Percentiles rank a stretch among this genome's conserved stretches.
phyloP scores from a whole-genome alignment of 2,329 filamentous ascomycete species.

The Ascochyta pisi region DNA sequence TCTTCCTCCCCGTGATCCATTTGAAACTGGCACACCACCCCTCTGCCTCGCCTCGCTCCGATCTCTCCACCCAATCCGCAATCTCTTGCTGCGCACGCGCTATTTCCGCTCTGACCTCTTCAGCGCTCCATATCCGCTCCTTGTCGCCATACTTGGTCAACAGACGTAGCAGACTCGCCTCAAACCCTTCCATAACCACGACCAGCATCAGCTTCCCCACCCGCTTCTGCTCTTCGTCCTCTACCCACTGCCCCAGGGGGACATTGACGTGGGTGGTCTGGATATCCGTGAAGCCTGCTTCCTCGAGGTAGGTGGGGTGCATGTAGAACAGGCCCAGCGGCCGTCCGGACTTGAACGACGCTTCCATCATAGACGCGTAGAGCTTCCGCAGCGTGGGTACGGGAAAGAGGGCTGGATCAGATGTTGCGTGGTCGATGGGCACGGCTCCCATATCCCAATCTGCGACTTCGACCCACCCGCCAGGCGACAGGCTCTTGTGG shows the following conservation, averaged over 20 bases:
- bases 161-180: conserved; percentile 35
- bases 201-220: conserved; percentile 47
- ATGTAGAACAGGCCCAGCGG: conserved; percentile 55
- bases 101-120: conserved; percentile 34
- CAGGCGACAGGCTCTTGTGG: conserved; percentile 53
- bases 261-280: conserved; percentile 49
- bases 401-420: conserved; percentile 17
- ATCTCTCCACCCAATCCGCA: conserved; percentile 31
- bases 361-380: conserved; percentile 42
- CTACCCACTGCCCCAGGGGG: conserved; percentile 43
- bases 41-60: conserved; percentile 34
- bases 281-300: conserved; percentile 55
- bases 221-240: conserved; percentile 39
- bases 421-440: conserved; percentile 11
- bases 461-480: conserved; percentile 56
- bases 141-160: conserved; percentile 40
- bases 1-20: conserved; percentile 46
- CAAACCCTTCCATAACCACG: conserved; percentile 43
- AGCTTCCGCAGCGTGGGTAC: conserved; percentile 39
- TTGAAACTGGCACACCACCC: conserved; percentile 47
- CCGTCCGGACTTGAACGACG: conserved; percentile 50
- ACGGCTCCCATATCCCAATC: conserved; percentile 48
- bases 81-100: conserved; percentile 38
- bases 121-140: conserved; percentile 35
- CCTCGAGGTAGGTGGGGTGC: conserved; percentile 47